Conservation (phyloP, 2,329 filamentous ascomycete species). For the Fusarium sp. region DNA sequence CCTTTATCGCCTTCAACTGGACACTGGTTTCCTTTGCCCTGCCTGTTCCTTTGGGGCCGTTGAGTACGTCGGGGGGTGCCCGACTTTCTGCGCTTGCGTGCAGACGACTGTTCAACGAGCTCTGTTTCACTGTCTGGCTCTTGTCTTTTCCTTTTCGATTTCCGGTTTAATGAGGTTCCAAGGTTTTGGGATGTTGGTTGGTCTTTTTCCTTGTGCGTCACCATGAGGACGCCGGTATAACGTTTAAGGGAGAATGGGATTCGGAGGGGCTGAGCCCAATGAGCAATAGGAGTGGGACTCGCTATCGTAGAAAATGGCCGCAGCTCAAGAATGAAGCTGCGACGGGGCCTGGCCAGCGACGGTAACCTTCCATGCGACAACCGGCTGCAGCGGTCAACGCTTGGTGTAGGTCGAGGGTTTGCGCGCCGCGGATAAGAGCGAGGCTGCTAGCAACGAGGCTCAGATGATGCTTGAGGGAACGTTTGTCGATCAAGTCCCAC, state of each 20-base stretch:
- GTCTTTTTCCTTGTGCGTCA: conserved; percentile 40
- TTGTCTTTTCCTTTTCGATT: conserved; percentile 24
- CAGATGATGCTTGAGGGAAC: conserved; percentile 33
- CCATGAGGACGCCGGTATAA: conserved; percentile 47
- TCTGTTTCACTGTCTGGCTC: conserved; percentile 2
- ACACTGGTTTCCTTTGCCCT: background rate
- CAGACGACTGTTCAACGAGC: background rate
- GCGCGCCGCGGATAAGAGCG: conserved; percentile 42
- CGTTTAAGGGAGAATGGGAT: conserved; percentile 16
- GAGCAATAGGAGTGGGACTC: conserved; percentile 8
- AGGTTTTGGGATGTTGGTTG: conserved; percentile 35
- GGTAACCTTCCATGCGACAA: conserved; percentile 39
- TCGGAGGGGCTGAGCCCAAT: conserved; percentile 3
- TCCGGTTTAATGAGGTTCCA: conserved; percentile 30
- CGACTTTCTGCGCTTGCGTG: conserved; percentile 14
- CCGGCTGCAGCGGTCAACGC: conserved; percentile 46
- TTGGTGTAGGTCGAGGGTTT: conserved; percentile 49
- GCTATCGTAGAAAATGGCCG: conserved; percentile 4
- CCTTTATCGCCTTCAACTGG: background rate
- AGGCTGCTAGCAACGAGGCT: conserved; percentile 39
- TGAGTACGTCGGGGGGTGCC: background rate
- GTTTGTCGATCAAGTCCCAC: conserved; percentile 41
- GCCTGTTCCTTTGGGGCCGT: background rate
- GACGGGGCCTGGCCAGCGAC: conserved; percentile 12
- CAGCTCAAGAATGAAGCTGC: conserved; percentile 14